A percentile compares a stretch with the other conserved stretches of the same genome.
phyloP scores from a whole-genome alignment of 2,329 filamentous ascomycete species.

The Xylariaceae sp. region DNA sequence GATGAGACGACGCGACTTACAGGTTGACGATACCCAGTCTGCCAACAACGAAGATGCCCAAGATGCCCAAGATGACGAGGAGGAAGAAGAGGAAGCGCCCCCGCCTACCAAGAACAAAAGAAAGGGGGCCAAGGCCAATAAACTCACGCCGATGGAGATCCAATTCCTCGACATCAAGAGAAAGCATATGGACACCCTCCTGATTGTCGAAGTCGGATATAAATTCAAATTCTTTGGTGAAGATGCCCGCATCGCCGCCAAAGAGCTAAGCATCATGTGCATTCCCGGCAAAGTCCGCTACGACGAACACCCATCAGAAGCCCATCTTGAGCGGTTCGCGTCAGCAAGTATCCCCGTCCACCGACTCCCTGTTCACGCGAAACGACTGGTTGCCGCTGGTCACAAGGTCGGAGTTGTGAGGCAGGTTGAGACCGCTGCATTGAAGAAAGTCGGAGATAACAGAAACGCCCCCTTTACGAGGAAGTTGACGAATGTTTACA shows the following conservation, averaged over 20 bases:
- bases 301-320: conserved; percentile 89
- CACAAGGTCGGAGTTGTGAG: conserved; percentile 95
- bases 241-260: conserved; percentile 82
- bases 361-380: conserved; percentile 86
- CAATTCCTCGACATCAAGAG: conserved; percentile 93
- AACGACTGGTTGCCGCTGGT: conserved; percentile 83
- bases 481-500: conserved; percentile 94
- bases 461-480: conserved; percentile 86
- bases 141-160: conserved; percentile 89
- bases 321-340: conserved; percentile 85
- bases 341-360: conserved; percentile 94
- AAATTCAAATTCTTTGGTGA: conserved; percentile 98
- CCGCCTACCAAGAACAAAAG: conserved; percentile 52
- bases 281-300: conserved; percentile 94
- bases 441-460: conserved; percentile 94
- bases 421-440: conserved; percentile 87
- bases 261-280: conserved; percentile 89
- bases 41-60: conserved; percentile 52
- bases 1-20: conserved; percentile 55
- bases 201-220: conserved; percentile 94
- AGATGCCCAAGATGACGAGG: conserved; percentile 52
- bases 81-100: conserved; percentile 47
- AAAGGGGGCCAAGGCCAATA: conserved; percentile 64
- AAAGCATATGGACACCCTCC: conserved; percentile 79
- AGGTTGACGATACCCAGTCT: conserved; percentile 46